A percentile compares a stretch with the other conserved stretches of the same genome.
phyloP scores from a whole-genome alignment of 495 filamentous ascomycete genomes.

The Aspergillus sparsus region DNA sequence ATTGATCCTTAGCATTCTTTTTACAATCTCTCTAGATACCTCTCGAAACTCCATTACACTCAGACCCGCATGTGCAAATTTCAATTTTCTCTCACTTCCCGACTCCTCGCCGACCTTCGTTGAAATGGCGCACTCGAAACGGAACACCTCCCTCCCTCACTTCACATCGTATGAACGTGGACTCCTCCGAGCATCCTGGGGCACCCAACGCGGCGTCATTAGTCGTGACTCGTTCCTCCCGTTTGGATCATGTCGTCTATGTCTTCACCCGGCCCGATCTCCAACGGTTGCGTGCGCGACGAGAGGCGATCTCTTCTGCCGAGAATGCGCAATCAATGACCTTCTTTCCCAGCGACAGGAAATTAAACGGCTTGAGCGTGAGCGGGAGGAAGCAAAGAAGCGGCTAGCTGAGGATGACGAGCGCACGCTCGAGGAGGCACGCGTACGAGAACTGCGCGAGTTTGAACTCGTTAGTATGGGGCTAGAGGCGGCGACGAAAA shows the following conservation, averaged over 20 bases:
- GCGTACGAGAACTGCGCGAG: conserved; percentile 35
- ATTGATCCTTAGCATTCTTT: too few species aligned
- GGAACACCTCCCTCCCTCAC: conserved; percentile 93
- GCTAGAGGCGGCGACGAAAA: conserved; percentile 30
- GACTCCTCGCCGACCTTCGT: too few species aligned
- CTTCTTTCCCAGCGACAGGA: conserved; percentile 89
- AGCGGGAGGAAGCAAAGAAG: conserved; percentile 55
- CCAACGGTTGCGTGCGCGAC: conserved; percentile 78
- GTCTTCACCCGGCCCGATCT: conserved; percentile 77
- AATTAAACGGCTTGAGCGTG: conserved; percentile 78
- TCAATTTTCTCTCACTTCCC: too few species aligned
- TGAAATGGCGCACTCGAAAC: conserved; percentile 63
- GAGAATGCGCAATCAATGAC: conserved; percentile 90
- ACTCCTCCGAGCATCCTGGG: conserved; percentile 78
- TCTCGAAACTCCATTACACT: too few species aligned
- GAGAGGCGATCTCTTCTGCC: conserved; percentile 92
- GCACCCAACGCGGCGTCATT: conserved; percentile 79
- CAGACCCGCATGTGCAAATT: too few species aligned
- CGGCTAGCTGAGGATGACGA: conserved; percentile 44
- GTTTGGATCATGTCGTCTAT: conserved; percentile 88
- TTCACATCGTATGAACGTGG: conserved; percentile 92
- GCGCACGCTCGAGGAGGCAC: conserved; percentile 37
- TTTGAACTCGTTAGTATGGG: conserved; percentile 50
- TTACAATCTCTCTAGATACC: too few species aligned
- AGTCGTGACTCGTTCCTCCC: conserved; percentile 90